phyloP scores from a whole-genome alignment of 1,284 basidiomycete genomes.

The Rhodotorula sp. region DNA sequence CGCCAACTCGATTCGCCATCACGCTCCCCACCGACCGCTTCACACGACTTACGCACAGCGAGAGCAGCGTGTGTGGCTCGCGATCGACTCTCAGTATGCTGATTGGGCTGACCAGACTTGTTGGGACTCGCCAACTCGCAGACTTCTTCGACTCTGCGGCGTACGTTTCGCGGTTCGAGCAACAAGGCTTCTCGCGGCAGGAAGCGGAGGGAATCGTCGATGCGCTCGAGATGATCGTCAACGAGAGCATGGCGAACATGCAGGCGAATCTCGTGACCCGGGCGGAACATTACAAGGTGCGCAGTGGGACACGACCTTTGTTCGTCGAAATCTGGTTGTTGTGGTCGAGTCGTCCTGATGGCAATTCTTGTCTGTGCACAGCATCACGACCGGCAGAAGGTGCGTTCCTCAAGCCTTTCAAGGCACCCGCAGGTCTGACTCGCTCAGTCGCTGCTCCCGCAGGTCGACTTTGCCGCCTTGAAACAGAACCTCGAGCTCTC shows the following conservation, averaged over 20 bases:
- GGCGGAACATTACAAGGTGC: constrained; percentile 72
- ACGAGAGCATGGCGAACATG: constrained; percentile 92
- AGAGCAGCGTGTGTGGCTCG: constrained; percentile 1
- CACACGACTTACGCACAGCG: not conserved
- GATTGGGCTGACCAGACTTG: not conserved
- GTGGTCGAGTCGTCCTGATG: not conserved
- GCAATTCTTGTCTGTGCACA: not conserved
- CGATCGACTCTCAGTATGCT: not conserved
- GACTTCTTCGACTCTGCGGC: constrained; percentile 91
- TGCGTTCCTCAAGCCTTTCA: constrained; percentile 47
- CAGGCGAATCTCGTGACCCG: constrained; percentile 90
- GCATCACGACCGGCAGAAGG: constrained; percentile 59
- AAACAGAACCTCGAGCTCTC: constrained; percentile 95
- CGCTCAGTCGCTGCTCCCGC: constrained; percentile 44
- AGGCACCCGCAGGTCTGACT: too few relatives aligned
- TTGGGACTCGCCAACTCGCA: not conserved
- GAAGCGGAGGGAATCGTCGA: constrained; percentile 95
- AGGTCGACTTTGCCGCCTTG: constrained; percentile 95
- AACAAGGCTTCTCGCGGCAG: constrained; percentile 77
- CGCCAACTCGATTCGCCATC: not conserved
- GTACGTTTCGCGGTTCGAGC: constrained; percentile 82
- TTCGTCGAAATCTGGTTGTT: not conserved
- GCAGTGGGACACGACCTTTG: not conserved
- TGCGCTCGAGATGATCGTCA: constrained; percentile 89
- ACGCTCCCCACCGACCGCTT: not conserved